These are phyloP conservation scores for Ascochyta fabae DNA, from an alignment of 2,329 filamentous ascomycete genomes.

Conservation along the genomic window DNA sequence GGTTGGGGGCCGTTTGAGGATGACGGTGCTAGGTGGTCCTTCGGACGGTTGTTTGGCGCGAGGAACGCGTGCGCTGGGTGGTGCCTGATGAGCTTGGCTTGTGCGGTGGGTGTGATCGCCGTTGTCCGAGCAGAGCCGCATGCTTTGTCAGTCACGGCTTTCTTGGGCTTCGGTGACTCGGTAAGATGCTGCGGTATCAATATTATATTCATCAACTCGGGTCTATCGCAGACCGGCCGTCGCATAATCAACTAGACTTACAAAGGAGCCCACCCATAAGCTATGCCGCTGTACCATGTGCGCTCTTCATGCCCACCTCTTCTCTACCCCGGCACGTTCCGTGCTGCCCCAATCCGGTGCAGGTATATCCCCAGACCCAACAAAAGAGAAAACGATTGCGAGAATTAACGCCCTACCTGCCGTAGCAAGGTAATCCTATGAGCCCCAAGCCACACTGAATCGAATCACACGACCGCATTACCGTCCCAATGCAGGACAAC, in stretches of 20 bases:
- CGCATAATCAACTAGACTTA: constrained; percentile 12
- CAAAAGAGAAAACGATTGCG: constrained; percentile 3
- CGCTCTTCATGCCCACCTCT: not conserved
- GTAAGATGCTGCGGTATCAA: constrained; percentile 9
- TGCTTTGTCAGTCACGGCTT: not conserved
- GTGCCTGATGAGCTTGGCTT: not conserved
- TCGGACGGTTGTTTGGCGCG: not conserved
- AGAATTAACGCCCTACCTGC: constrained; percentile 6
- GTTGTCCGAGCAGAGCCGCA: constrained; percentile 8
- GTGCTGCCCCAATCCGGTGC: constrained; percentile 1
- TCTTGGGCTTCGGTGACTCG: not conserved
- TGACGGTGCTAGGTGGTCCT: constrained; percentile 3
- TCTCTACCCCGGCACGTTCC: not conserved
- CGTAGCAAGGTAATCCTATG: constrained; percentile 4
- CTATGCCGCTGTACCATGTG: not conserved
- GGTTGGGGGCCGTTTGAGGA: constrained; percentile 8
- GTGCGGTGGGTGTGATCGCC: not conserved
- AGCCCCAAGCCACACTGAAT: not conserved
- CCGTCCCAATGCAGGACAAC: not conserved
- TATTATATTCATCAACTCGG: constrained; percentile 6
- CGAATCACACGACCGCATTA: constrained; percentile 9
- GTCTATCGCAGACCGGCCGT: not conserved
- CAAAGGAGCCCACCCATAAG: constrained; percentile 12
- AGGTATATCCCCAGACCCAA: constrained; percentile 4
- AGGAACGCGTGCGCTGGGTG: constrained; percentile 1